Evolutionary conservation across 257 asterid genomes (phyloP), one percentile per base, ranked within the genome.

Genomic region (Capsicum chinense): DNA sequence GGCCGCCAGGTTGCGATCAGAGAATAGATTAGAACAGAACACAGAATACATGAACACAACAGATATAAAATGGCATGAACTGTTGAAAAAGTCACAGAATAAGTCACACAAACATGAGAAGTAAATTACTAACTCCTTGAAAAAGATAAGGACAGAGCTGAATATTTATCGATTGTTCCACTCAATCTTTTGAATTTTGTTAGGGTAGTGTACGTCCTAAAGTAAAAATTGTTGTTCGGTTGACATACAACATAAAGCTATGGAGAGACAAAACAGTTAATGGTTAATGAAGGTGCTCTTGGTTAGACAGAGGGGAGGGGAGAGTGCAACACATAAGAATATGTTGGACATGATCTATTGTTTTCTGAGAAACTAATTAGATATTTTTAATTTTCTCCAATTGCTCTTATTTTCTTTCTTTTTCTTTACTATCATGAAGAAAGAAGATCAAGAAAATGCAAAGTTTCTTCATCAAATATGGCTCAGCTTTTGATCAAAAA

Each of bases 81-180:
- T 44, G 98, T 96, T 88, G 99, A 96, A 21, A 21, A 21, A 21
- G 21, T 21, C 21, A 21, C 21, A 21, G 21, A 21, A 21, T 54
- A 70, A 44, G 39, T n/a, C 69, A 4, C 73, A 81, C 83, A 81
- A 89, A 35, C 5, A 54, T 92, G 86, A 90, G 88, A 82, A 64
- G 74, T 83, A 48, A 58, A 67, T 39, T 84, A 86, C 15, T 81
- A 50, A 83, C 59, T 56, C 83, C 58, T 64, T 63, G 62, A 21
- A 54, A 17, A 47, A 21, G 35, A 19, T 33, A 68, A 2, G 73
- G 64, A 81, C 47, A 44, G 73, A 64, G 44, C 52, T 83, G 35
- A 47, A 79, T 85, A 58, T 82, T 91, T 85, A 96, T 98, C 99
- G 97, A 84, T 96, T 93, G 89, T 93, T 94, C 99, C 99, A 96